Evolutionary conservation across 495 filamentous ascomycete genomes (phyloP), one percentile per base, ranked within the genome.

Genomic region (Penicillium maclennaniae): DNA sequence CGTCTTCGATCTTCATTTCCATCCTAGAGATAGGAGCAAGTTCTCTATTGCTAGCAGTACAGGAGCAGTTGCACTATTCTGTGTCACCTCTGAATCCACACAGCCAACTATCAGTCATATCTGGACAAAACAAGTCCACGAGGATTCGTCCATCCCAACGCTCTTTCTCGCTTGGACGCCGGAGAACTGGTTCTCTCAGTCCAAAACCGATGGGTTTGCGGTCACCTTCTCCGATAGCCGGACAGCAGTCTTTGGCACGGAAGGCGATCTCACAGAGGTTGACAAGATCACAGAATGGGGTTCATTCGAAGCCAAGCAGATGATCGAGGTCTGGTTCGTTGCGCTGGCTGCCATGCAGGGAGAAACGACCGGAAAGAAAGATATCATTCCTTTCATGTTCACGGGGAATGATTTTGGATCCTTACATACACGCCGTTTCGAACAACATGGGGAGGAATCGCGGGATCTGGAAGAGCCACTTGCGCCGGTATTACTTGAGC

Each of bases 1-100:
- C 19, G 77, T 97, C 20, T 82, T 97, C 40, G 92, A 97, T 64
- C 78, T 96, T 20, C 87, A 89, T 52, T 97, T 96, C 68, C 83
- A 84, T 53, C 84, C 83, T 7, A 64, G 70, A 38, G 59, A 71
- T n/a, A 69, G 71, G 14, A 69, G 70, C 25, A 63, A 82, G 14
- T 74, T 93, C 26, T 89, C 81, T 8, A 81, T 85, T 26, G 88
- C 89, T 9, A 85, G 83, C 9, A 93, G 89, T 53, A 85, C 83
- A 6, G 91, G 87, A 2, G 74, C 75, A 9, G 68, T 96, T 0
- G 76, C 77, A 7, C 66, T 95, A 25, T 93, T 87, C 70, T 67
- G 44, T n/a, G 49, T 76, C 20, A 57, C 58, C 27, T 7, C 54
- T 44, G 43, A 48, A 16, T 25, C 56, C 20, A 21, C 43, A 16